Evolutionary conservation across 139 green algal genomes (phyloP).

Genomic region (Coelastrella sp.): DNA sequence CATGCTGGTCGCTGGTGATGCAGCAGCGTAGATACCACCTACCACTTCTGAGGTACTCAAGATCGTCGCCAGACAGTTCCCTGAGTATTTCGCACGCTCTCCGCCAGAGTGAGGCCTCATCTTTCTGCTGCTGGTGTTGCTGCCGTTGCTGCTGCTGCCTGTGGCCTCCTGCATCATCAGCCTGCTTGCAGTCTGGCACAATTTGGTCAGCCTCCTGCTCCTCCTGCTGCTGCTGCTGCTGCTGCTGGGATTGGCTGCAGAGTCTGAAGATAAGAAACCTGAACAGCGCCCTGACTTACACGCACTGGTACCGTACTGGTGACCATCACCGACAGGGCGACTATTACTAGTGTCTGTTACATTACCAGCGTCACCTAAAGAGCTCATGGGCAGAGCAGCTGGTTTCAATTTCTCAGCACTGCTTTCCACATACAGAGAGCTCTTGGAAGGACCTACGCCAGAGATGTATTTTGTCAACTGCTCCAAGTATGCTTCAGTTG

Average conservation of each 20-base stretch:
- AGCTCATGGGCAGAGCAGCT: not conserved
- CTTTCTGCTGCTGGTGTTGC: not conserved
- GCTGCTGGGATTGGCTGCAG: too few relatives aligned
- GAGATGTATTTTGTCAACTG: slow-evolving; percentile 48
- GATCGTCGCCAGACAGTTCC: too few relatives aligned
- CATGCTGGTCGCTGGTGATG: too few relatives aligned
- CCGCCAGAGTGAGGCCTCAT: too few relatives aligned
- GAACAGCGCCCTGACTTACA: not conserved
- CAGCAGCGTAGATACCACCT: too few relatives aligned
- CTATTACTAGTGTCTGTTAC: not conserved
- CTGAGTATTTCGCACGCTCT: too few relatives aligned
- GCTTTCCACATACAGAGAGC: slow-evolving; percentile 2
- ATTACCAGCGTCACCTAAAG: not conserved
- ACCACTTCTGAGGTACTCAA: too few relatives aligned
- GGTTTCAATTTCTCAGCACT: not conserved
- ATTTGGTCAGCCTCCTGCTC: not conserved
- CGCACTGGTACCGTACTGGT: too few relatives aligned
- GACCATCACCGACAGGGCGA: too few relatives aligned
- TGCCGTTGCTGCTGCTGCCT: not conserved
- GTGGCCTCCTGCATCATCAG: not conserved
- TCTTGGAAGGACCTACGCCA: slow-evolving; percentile 54
- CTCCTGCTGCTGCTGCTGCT: not conserved
- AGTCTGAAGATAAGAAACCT: not conserved
- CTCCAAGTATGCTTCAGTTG: not conserved
- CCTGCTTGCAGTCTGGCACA: not conserved